phyloP scores from a whole-genome alignment of 1,284 basidiomycete species.

The Athelia sp. region DNA sequence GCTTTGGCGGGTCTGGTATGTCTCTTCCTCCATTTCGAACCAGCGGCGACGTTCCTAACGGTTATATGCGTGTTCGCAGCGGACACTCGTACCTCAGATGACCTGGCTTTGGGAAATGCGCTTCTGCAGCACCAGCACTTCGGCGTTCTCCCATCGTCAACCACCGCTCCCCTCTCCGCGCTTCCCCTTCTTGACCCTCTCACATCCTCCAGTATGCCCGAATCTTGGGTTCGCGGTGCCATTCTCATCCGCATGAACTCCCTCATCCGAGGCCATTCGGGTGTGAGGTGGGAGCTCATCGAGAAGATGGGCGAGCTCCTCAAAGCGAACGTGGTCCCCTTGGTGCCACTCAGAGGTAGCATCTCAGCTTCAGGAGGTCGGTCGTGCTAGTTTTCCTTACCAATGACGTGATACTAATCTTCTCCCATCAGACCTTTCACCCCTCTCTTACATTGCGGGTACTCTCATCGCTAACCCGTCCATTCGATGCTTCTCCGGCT shows the following conservation, averaged over 20 bases:
- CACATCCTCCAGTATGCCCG: conserved; percentile 43
- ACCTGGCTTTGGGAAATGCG: conserved; percentile 66
- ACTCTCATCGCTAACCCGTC: conserved; percentile 74
- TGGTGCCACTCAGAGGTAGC: conserved; percentile 81
- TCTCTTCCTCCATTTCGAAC: conserved; percentile 15
- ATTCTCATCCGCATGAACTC: conserved; percentile 86
- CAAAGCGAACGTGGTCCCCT: conserved; percentile 68
- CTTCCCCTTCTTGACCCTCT: conserved; percentile 36
- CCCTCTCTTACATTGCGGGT: conserved; percentile 81
- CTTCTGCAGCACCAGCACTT: conserved; percentile 78
- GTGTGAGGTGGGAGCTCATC: conserved; percentile 77
- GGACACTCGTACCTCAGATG: conserved; percentile 67
- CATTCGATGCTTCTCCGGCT: conserved; percentile 69
- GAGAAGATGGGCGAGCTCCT: conserved; percentile 77
- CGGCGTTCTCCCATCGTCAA: conserved; percentile 39
- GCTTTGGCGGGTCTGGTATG: conserved; percentile 74
- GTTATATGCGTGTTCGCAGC: conserved; percentile 27
- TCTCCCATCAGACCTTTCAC: conserved; percentile 52
- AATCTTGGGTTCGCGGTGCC: conserved; percentile 74
- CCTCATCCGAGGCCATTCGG: conserved; percentile 84
- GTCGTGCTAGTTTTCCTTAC: conserved; percentile 29
- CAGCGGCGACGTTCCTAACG: conserved; percentile 21
- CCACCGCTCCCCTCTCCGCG: conserved; percentile 14
- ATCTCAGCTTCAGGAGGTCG: conserved; percentile 80
- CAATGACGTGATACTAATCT: conserved; percentile 2